Evolutionary conservation across 352 stramenopile species (phyloP), one percentile per base, ranked within the genome.

Genomic region (Aphanomyces astaci): DNA sequence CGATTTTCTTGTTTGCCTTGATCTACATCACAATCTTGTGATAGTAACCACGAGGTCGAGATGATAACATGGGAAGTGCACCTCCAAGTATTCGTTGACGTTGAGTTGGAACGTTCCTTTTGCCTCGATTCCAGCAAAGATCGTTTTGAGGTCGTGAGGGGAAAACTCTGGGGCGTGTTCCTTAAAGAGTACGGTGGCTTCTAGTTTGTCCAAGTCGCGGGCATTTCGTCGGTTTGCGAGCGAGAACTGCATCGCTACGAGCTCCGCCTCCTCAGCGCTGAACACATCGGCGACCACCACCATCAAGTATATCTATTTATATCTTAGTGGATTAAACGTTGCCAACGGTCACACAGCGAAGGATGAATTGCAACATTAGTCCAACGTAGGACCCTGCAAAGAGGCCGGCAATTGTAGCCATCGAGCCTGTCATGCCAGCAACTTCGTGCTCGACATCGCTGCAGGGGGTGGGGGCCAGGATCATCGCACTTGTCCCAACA

Each of bases 381-480:
- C 84, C 84, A 25, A 88, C 86, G 75, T 92, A 92, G 4, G 82
- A 92, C 17, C 84, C 84, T 15, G 75, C 72, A 54, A 82, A 92
- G 15, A 92, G 78, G 10, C 84, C 84, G 27, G 89, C 72, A 63
- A 92, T 90, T n/a, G 77, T 79, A 39, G 78, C 81, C 5, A 92
- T 70, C 2, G 81, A 80, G 17, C 78, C 82, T 39, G 90, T 77
- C 80, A 92, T 92, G 7, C 84, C 84, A 0, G 81, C 84, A 15
- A 87, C 77, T 64, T 92, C 84, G 64, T 89, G 89, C 64, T 92
- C 81, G 64, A 83, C 88, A 63, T 90, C 84, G 17, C 72, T 81
- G 71, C 84, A 92, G 39, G 88, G 74, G 24, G 78, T 89, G 1
- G 84, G 84, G 0, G 82, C 82, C 11, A 93, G 72, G 39, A 93